Evolutionary conservation across 2,329 filamentous ascomycete species (phyloP).

Genomic region (Colletotrichum musae): DNA sequence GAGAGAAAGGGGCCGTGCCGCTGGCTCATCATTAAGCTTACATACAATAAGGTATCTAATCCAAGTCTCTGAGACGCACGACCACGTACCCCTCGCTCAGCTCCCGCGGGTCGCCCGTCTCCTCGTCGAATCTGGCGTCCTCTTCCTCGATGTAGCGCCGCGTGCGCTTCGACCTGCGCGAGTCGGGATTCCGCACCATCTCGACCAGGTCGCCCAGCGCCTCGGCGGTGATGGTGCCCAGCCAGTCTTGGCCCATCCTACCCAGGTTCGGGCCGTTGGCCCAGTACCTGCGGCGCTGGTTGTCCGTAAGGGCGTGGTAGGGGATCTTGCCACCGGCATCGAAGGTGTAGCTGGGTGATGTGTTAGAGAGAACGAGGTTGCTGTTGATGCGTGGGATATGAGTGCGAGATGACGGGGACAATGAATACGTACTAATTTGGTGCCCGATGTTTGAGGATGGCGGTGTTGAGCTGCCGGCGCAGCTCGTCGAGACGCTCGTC

Average conservation of each 20-base stretch:
- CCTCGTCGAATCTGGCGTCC: constrained; percentile 61
- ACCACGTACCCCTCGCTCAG: constrained; percentile 69
- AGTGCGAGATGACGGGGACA: background rate
- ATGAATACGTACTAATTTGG: constrained; percentile 65
- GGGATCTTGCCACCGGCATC: constrained; percentile 67
- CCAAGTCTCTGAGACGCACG: constrained; percentile 66
- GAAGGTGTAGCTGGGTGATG: constrained; percentile 63
- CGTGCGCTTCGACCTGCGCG: constrained; percentile 45
- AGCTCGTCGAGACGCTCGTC: constrained; percentile 48
- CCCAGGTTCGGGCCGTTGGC: constrained; percentile 72
- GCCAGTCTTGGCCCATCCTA: constrained; percentile 71
- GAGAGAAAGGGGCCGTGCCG: constrained; percentile 11
- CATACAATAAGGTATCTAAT: constrained; percentile 52
- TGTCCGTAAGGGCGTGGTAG: constrained; percentile 63
- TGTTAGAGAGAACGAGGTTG: too few relatives aligned
- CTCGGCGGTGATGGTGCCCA: constrained; percentile 71
- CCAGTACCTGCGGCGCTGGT: constrained; percentile 67
- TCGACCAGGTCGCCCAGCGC: constrained; percentile 61
- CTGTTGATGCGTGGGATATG: background rate
- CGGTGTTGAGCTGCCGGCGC: constrained; percentile 64
- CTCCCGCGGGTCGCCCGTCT: constrained; percentile 60
- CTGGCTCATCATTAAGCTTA: constrained; percentile 7
- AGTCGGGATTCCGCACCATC: constrained; percentile 33
- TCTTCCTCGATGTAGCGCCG: constrained; percentile 57
- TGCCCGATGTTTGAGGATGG: constrained; percentile 65